phyloP scores from a whole-genome alignment of 108 stramenopile species.

The Pseudonitzschia multistriata region DNA sequence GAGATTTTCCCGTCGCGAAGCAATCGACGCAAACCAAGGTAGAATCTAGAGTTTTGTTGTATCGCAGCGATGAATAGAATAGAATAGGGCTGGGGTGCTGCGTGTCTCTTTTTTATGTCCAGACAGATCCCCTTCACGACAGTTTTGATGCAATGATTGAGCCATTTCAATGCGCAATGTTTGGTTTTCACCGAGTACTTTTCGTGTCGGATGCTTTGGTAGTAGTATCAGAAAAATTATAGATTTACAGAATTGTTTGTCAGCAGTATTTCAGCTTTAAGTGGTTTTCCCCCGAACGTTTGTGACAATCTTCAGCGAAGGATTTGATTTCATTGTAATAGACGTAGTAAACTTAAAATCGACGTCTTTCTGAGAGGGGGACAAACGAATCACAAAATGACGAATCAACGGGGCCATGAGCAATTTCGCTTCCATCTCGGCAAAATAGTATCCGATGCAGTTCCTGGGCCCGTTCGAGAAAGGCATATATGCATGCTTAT shows the following conservation, averaged over 20 bases:
- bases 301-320: conserved; percentile 37
- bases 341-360: conserved; percentile 41
- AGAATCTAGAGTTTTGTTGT: too few relatives aligned
- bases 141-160: too few relatives aligned
- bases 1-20: background rate
- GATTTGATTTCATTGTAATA: conserved; percentile 51
- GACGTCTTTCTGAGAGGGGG: conserved; percentile 37
- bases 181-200: too few relatives aligned
- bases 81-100: too few relatives aligned
- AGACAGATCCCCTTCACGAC: too few relatives aligned
- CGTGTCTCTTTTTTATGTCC: too few relatives aligned
- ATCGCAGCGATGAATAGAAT: too few relatives aligned
- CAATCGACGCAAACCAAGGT: background rate
- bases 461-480: conserved; percentile 60
- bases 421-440: conserved; percentile 59
- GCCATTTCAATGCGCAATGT: too few relatives aligned
- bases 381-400: conserved; percentile 36
- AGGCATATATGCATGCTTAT: conserved; percentile 55
- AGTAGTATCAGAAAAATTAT: too few relatives aligned
- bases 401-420: conserved; percentile 53
- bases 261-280: too few relatives aligned
- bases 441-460: conserved; percentile 69
- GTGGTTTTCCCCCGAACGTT: conserved; percentile 2
- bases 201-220: too few relatives aligned
- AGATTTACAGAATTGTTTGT: too few relatives aligned